Evolutionary conservation across 2,329 filamentous ascomycete species (phyloP), one percentile per base, ranked within the genome.

Genomic region (Pyrenochaeta sp.): DNA sequence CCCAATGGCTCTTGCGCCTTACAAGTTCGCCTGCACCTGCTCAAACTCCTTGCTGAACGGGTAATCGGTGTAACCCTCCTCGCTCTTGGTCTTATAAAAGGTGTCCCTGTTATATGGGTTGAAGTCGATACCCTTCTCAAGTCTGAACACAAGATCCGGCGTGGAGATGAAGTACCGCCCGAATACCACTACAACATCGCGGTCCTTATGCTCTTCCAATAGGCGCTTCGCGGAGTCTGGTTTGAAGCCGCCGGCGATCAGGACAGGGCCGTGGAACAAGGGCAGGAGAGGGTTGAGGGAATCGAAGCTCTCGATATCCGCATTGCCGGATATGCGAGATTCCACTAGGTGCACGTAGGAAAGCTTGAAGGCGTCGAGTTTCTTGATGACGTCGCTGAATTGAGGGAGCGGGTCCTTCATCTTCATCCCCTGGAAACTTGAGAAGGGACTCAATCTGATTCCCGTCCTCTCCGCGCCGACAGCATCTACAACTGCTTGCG

Each of bases 321-420:
- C 60, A 48, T 84, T 80, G 0, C 82, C 83, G 0, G 78, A 72
- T 4, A 88, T 76, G 0, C 86, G 81, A 0, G 85, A 81, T 67
- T 91, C 87, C 7, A 91, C 77, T 0, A 90, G 56, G 69, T 76
- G 69, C 66, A 77, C 32, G 70, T 79, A 59, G 5, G 87, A 83
- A 13, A 91, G 76, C 1, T 83, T 80, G 1, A 88, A 71, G 27
- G 78, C 73, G 52, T 81, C 83, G 10, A 87, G 76, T 42, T 83
- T 80, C 32, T 76, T 66, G 42, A 87, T 80, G 7, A 90, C 69
- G 65, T 91, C 80, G 0, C 77, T 78, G 68, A 90, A 91, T 59
- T 91, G 88, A 0, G 88, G 85, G 8, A 86, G 68, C 0, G 88
- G 88, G 44, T 91, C 81, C 0, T 73, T 63, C 86, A 90, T 89